phyloP scores from a whole-genome alignment of 495 filamentous ascomycete genomes.

The Neurospora tetraspora region DNA sequence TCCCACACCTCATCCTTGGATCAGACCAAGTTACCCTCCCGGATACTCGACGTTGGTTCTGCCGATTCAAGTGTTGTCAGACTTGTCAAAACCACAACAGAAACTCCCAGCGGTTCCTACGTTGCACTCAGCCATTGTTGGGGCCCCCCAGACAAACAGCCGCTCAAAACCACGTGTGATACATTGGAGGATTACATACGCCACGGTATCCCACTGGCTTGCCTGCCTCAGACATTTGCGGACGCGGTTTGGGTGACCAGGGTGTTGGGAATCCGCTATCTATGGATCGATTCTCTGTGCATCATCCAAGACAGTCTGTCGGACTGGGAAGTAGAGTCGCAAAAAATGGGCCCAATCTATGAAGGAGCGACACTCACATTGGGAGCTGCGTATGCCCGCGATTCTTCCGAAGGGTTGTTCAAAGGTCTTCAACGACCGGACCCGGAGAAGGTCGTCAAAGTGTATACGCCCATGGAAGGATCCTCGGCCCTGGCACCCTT shows the following conservation, averaged over 20 bases:
- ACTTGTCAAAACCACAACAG: neutral
- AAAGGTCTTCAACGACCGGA: neutral
- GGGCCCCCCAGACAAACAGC: neutral
- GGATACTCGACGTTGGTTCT: neutral
- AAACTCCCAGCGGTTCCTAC: neutral
- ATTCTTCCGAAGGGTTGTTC: neutral
- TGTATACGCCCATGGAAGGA: neutral
- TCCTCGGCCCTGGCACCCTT: neutral
- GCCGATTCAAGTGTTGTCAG: neutral
- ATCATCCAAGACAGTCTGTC: neutral
- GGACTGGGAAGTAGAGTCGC: neutral
- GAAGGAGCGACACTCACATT: neutral
- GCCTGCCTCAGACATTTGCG: neutral
- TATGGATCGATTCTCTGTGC: neutral
- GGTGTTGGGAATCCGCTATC: neutral
- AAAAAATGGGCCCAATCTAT: neutral
- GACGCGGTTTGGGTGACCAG: neutral
- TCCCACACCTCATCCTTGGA: neutral
- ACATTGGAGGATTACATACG: accelerated
- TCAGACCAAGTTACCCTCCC: neutral
- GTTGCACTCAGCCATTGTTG: neutral
- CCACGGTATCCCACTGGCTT: neutral
- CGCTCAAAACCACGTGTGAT: neutral
- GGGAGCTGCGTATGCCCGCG: neutral
- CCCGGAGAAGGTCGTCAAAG: neutral